Percentiles rank a stretch among this genome's conserved stretches.
phyloP scores from a whole-genome alignment of 2,329 filamentous ascomycete species.

The Aureobasidium mangrovei region DNA sequence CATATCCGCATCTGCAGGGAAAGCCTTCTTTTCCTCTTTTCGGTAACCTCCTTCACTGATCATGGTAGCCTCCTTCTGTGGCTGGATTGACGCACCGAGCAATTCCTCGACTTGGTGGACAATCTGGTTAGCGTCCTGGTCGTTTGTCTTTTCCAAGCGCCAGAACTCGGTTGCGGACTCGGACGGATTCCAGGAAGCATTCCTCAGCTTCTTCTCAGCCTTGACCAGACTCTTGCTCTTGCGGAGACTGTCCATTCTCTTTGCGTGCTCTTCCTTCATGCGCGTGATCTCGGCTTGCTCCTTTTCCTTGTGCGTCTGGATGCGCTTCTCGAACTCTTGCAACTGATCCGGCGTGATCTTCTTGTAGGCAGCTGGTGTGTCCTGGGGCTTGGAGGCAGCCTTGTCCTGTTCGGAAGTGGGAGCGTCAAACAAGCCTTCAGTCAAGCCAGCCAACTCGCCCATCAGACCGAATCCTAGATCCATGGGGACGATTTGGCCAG shows the following conservation, averaged over 20 bases:
- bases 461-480: constrained; percentile 73
- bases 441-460: constrained; percentile 73
- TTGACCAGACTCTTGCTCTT: constrained; percentile 60
- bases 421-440: constrained; percentile 73
- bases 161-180: constrained; percentile 53
- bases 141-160: constrained; percentile 48
- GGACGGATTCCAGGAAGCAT: constrained; percentile 47
- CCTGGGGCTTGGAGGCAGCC: constrained; percentile 29
- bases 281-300: constrained; percentile 75
- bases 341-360: constrained; percentile 67
- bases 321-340: constrained; percentile 74
- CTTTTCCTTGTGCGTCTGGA: constrained; percentile 60
- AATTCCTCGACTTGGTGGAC: constrained; percentile 63
- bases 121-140: constrained; percentile 60
- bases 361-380: constrained; percentile 3
- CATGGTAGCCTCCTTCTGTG: constrained; percentile 22
- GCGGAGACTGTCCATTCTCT: constrained; percentile 64
- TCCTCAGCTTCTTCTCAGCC: constrained; percentile 68
- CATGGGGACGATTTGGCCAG: constrained; percentile 74
- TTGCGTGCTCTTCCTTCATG: constrained; percentile 71
- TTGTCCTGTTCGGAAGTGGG: constrained; percentile 27
- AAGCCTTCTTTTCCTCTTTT: constrained; percentile 18
- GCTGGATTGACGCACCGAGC: constrained; percentile 55
- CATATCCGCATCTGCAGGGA: not conserved
- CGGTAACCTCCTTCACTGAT: constrained; percentile 30